Percentiles rank a stretch among this genome's conserved stretches.
phyloP scores from a whole-genome alignment of 139 green algal genomes.

The Coelastrella sp. region DNA sequence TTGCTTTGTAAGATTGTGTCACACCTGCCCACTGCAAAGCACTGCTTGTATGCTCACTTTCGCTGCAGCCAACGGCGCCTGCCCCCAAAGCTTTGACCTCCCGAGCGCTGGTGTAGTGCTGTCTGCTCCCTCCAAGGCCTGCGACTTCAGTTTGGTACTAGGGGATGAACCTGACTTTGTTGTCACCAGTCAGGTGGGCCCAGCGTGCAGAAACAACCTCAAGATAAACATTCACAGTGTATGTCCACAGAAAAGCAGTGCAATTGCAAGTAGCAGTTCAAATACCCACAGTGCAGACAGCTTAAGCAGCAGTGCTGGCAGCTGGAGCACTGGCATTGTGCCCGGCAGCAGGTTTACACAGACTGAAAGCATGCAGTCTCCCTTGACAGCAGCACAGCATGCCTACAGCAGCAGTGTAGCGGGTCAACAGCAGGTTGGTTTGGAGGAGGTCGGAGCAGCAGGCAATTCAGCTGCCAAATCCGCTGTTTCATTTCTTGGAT shows the following conservation, averaged over 20 bases:
- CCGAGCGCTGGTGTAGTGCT: slow-evolving; percentile 8
- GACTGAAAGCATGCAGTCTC: not conserved
- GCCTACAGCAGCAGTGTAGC: slow-evolving; percentile 1
- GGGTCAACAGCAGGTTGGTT: not conserved
- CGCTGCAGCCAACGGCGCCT: slow-evolving; percentile 24
- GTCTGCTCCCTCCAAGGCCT: slow-evolving; percentile 4
- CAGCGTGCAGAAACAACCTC: slow-evolving; percentile 19
- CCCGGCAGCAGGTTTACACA: not conserved
- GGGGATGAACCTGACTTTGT: slow-evolving; percentile 40
- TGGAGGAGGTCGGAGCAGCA: not conserved
- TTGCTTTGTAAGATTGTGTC: not conserved
- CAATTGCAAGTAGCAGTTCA: not conserved
- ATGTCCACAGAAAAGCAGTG: not conserved
- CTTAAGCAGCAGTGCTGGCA: not conserved
- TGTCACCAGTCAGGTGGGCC: slow-evolving; percentile 28
- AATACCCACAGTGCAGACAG: not conserved
- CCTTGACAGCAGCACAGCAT: slow-evolving; percentile 8
- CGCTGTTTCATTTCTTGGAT: not conserved
- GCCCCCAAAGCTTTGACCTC: slow-evolving; percentile 29
- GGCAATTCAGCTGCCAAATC: not conserved
- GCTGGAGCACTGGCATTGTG: not conserved
- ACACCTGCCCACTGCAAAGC: too few species aligned
- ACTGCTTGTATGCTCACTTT: too few species aligned
- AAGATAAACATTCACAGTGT: slow-evolving; percentile 43
- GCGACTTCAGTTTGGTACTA: slow-evolving; percentile 20